Evolutionary conservation across 768 basidiomycete species (phyloP).

Genomic region (Clavulina sp.): DNA sequence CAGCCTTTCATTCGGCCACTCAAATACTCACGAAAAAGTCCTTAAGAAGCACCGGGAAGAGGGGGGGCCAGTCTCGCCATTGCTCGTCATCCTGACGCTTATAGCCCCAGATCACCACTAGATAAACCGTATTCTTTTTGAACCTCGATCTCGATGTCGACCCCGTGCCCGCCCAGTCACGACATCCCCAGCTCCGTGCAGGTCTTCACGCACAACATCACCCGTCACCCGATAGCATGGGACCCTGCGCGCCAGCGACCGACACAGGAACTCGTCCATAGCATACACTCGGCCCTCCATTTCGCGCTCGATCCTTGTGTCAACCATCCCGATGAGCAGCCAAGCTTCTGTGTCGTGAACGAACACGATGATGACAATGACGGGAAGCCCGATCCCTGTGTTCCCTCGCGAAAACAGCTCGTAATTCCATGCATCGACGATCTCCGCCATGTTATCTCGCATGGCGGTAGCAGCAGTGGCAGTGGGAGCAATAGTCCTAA

Average conservation of each 20-base stretch:
- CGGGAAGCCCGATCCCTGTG: too few species aligned
- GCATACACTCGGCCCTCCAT: constrained; percentile 9
- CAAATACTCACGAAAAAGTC: too few species aligned
- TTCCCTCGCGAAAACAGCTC: neutral
- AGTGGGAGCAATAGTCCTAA: neutral
- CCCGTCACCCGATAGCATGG: constrained; percentile 11
- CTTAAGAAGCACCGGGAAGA: too few species aligned
- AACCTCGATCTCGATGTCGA: neutral
- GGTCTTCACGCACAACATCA: constrained; percentile 11
- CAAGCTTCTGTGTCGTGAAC: neutral
- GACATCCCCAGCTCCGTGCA: neutral
- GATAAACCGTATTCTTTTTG: too few species aligned
- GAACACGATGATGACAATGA: too few species aligned
- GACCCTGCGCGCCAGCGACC: constrained; percentile 8
- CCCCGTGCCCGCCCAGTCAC: neutral
- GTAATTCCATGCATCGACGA: neutral
- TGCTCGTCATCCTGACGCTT: too few species aligned
- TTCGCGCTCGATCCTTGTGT: constrained; percentile 11
- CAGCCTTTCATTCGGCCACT: too few species aligned
- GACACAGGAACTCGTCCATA: constrained; percentile 10
- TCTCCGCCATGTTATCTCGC: too few species aligned
- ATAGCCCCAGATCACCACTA: too few species aligned
- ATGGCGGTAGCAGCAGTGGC: too few species aligned
- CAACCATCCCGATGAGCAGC: neutral
- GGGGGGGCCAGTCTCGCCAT: too few species aligned